Evolutionary conservation across 768 basidiomycete species (phyloP), one percentile per base, ranked within the genome.

Genomic region (Pisolithus marmoratus): DNA sequence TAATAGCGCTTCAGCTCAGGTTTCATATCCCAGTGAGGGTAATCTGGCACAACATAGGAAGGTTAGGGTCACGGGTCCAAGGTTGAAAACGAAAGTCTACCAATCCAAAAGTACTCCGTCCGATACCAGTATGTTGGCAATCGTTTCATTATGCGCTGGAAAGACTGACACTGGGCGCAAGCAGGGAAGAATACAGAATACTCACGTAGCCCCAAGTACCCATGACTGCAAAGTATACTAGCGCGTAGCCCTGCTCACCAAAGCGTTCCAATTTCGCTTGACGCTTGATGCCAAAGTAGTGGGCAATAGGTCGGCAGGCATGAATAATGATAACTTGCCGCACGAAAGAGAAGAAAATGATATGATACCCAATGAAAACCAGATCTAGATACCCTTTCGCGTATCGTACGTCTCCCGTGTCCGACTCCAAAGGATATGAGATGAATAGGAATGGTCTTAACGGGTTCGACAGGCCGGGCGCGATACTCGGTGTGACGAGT

Each of bases 1-100:
- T 98, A 98, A 72, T 96, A 98, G 42, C 79, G 69, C 71, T 99
- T 99, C 59, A 98, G 72, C 55, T 83, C 78, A 0, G 84, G 82
- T 23, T 78, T 79, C 87, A 99, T 90, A 43, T 87, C 78, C 85
- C 88, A 90, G 63, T 90, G 82, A 17, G 94, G 94, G 63, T 95
- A 96, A 51, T 81, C 90, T 92, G 37, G 2, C 17, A 26, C 38
- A 3, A 27, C 19, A 38, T 4, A 42, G 14, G n/a, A 24, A 8
- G 17, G 40, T 58, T 14, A 59, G 41, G 45, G 48, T 38, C 41
- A 12, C 38, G 50, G 17, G 38, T 38, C 8, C n/a, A 20, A 19
- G 7, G 9, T 3, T 8, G 17, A 45, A 53, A 47, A 31, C 6
- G 14, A 15, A 15, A 20, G 65, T 72, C 22, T 49, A 85, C 90